Evolutionary conservation across 2,329 filamentous ascomycete genomes (phyloP).

Genomic region (Boeremia exigua): DNA sequence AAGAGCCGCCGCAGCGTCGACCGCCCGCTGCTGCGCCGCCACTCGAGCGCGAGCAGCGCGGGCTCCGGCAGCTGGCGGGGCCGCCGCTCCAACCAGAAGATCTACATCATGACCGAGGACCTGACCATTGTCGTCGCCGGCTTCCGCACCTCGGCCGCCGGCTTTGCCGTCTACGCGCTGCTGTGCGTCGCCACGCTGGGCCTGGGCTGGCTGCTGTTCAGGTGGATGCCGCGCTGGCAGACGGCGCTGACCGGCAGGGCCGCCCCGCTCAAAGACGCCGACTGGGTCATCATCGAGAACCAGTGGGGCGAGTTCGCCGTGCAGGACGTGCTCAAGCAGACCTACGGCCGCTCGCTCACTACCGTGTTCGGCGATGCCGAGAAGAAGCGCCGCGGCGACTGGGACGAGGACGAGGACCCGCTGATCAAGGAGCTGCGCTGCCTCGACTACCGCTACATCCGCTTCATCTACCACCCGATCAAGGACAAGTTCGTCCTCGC

Average conservation of each 20-base stretch:
- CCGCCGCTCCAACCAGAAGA: conserved; percentile 80
- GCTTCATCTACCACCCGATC: conserved; percentile 87
- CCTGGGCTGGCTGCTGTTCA: conserved; percentile 80
- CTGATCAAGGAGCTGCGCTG: conserved; percentile 76
- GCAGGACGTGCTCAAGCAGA: conserved; percentile 68
- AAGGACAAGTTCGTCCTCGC: conserved; percentile 88
- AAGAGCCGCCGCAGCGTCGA: conserved; percentile 60
- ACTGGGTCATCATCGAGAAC: conserved; percentile 96
- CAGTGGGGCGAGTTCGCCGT: conserved; percentile 93
- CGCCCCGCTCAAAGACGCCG: conserved; percentile 73
- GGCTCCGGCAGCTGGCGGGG: conserved; percentile 64
- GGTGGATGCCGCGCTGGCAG: conserved; percentile 90
- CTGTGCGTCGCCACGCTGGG: conserved; percentile 78
- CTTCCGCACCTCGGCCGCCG: conserved; percentile 77
- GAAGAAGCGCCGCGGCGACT: conserved; percentile 71
- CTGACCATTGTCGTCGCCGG: conserved; percentile 92
- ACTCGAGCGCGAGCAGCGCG: conserved; percentile 73
- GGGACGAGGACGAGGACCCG: conserved; percentile 75
- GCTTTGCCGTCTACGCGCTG: conserved; percentile 71
- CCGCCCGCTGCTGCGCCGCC: conserved; percentile 71
- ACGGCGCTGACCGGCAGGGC: conserved; percentile 75
- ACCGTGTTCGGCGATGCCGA: conserved; percentile 72
- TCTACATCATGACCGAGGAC: conserved; percentile 93
- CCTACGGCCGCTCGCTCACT: conserved; percentile 68
- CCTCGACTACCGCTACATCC: conserved; percentile 91